Evolutionary conservation across 768 basidiomycete genomes (phyloP).

Genomic region (Tephrocybe rancida): DNA sequence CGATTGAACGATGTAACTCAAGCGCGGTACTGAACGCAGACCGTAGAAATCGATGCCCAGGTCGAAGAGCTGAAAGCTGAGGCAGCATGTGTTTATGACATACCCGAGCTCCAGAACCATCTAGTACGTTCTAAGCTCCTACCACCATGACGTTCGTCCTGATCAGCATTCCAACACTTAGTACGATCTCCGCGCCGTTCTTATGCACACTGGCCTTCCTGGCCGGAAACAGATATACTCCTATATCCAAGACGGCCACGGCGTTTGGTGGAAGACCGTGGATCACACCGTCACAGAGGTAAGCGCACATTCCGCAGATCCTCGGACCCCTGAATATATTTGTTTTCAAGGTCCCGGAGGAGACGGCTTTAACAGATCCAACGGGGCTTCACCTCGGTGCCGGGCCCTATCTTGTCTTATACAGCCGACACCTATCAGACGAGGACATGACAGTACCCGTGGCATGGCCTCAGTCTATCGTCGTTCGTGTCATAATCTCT

Average conservation of each 20-base stretch:
- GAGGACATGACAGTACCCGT: conserved; percentile 37
- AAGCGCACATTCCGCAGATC: not conserved
- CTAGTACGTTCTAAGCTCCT: conserved; percentile 40
- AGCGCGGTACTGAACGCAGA: no score
- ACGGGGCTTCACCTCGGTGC: conserved; percentile 74
- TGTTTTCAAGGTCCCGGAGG: conserved; percentile 63
- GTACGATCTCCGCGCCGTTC: conserved; percentile 82
- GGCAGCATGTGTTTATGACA: conserved; percentile 52
- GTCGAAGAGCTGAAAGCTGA: conserved; percentile 47
- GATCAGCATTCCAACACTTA: conserved; percentile 23
- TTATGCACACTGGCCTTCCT: conserved; percentile 77
- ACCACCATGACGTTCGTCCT: not conserved
- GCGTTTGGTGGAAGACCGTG: conserved; percentile 80
- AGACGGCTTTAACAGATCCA: conserved; percentile 66
- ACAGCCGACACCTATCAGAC: conserved; percentile 46
- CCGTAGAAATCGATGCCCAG: conserved; percentile 55
- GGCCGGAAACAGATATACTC: conserved; percentile 80
- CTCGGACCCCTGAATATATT: not conserved
- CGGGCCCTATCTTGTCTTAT: conserved; percentile 80
- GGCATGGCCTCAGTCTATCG: conserved; percentile 37
- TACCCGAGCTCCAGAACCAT: conserved; percentile 64
- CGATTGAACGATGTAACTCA: no score
- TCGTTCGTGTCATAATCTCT: conserved; percentile 25
- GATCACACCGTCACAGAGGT: conserved; percentile 73
- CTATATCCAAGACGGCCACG: conserved; percentile 66